Evolutionary conservation across 345 rosid genomes (phyloP), one percentile per base, ranked within the genome.

Genomic region (Heritiera littoralis): DNA sequence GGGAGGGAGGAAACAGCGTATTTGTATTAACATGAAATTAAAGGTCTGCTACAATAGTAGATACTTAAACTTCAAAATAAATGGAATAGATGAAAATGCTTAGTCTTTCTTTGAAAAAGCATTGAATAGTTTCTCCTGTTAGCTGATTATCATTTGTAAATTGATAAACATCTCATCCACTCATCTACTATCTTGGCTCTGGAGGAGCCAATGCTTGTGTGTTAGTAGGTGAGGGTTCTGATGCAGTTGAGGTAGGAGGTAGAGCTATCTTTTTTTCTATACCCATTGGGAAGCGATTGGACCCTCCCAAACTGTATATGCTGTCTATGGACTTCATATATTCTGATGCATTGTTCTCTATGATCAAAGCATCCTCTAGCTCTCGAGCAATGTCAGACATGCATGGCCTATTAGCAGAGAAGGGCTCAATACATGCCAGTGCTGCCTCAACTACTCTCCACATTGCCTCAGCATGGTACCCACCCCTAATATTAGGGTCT

Each of bases 401-500:
- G 88, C 77, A 83, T 20, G 93, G 93, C 40, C 90, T 70, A 78
- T 87, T 83, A 49, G 87, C 90, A 3, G 95, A 86, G 85, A 81
- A 84, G 51, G 89, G 87, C 78, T 91, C 92, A 9, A 85, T 91
- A 75, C 94, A 91, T 68, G 90, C 84, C 83, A 87, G 72, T 14
- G 92, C 92, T 76, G 86, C 92, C 87, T 89, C 92, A 41, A 91
- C 92, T 74, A 89, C 92, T 79, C 91, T 87, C 92, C 94, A 91
- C 90, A 91, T 84, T 30, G 92, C 94, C 86, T 89, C 92, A 23
- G 88, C 88, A 40, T 91, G 92, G 84, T 89, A 91, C 78, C 82
- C 85, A 38, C 90, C 94, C 71, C 88, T 91, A 63, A 87, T 82
- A 86, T 65, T 84, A 14, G 90, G 94, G 77, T 91, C 92, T 61